Evolutionary conservation across 179 eudicot species (phyloP).

Genomic region (Pouteria campechiana): DNA sequence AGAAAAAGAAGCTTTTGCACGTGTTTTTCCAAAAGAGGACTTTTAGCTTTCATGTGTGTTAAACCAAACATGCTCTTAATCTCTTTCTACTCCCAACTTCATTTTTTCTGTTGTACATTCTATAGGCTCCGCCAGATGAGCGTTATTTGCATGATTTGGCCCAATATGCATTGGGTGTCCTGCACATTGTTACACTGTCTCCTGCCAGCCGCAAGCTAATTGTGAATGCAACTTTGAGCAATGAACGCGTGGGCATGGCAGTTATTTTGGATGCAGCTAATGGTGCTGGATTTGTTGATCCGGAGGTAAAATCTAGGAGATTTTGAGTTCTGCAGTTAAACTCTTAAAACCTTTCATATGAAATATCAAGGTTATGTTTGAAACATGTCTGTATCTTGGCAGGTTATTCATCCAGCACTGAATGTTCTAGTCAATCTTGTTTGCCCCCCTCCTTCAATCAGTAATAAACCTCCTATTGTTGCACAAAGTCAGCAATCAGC

Average conservation of each 20-base stretch:
- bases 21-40: too few species aligned
- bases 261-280: conserved; percentile 90
- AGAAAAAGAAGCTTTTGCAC: too few species aligned
- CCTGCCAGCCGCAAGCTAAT: conserved; percentile 77
- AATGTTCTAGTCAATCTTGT: conserved; percentile 91
- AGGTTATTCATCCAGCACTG: conserved; percentile 92
- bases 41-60: too few species aligned
- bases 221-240: conserved; percentile 78
- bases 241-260: conserved; percentile 89
- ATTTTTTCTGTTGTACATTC: conserved; percentile 2
- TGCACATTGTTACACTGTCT: conserved; percentile 82
- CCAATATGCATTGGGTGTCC: conserved; percentile 88
- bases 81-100: conserved; percentile 3
- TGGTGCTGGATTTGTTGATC: conserved; percentile 81
- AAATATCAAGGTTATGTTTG: too few species aligned
- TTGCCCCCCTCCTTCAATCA: conserved; percentile 99
- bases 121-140: conserved; percentile 86
- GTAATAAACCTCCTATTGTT: conserved; percentile 55
- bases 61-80: not conserved
- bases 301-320: conserved; percentile 65
- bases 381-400: conserved; percentile 17
- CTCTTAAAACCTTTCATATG: too few species aligned
- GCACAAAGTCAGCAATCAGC: conserved; percentile 48
- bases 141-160: conserved; percentile 93
- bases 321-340: too few species aligned